Evolutionary conservation across 768 basidiomycete species (phyloP), one percentile per base, ranked within the genome.

Genomic region (Lactarius tabidus): DNA sequence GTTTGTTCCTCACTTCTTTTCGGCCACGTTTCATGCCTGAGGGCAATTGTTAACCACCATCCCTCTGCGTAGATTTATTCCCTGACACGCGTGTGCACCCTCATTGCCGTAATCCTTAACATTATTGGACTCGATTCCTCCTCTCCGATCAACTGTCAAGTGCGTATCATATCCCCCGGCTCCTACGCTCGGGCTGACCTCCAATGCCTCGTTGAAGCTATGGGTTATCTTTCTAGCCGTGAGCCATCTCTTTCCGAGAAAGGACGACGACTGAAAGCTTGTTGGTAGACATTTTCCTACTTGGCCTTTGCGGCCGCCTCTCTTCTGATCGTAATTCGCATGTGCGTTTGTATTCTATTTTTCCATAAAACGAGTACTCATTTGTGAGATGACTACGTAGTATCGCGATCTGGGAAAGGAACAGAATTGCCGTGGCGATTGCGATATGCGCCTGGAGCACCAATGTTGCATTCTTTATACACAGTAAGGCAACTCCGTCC

Each of bases 81-180:
- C 33, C 28, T 67, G 3, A 56, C 62, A 17, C 66, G 66, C 23
- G 14, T 57, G 26, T 1, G 28, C 35, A 15, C 53, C 14, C 57
- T 67, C 15, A 2, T 58, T 23, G 20, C 23, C 31, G 57, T 56
- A 7, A 48, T 63, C 12, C 20, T 56, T 0, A 52, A 58, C 20
- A 33, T 64, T 10, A 9, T 67, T 6, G 52, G 53, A 1, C 26
- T 67, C 15, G 53, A 63, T 4, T n/a, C 26, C 15, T 48, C 33
- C 3, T 10, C 5, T 1, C 33, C 10, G 28, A 60, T 67, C 23
- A 56, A 67, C 14, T 67, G 66, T 45, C 57, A 67, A 26, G 62
- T 64, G 15, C 6, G 43, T 45, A 33, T 4, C 33, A 1, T 23
- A 29, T 36, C 36, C 20, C 14, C 9, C 18, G 36, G 6, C 4